Conservation (phyloP, 2,329 filamentous ascomycete species). For the Diaporthe sp. region DNA sequence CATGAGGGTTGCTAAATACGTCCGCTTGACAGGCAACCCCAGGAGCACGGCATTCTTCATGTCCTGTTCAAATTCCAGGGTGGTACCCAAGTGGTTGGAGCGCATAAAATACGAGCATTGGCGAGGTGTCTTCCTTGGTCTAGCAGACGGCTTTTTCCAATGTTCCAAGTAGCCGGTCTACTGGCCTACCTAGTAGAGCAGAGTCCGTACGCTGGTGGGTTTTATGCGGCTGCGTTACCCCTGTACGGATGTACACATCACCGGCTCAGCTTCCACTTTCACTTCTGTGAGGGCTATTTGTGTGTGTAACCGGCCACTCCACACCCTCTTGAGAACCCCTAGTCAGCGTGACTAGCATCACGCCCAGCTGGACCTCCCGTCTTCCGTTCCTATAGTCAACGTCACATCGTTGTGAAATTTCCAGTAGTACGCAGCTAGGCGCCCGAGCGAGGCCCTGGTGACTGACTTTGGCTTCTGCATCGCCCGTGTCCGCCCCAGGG, state of each 20-base stretch:
- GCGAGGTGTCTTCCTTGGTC: not conserved
- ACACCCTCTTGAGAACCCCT: not conserved
- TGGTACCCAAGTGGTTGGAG: not conserved
- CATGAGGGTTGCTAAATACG: not conserved
- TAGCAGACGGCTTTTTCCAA: not conserved
- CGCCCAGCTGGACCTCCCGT: slow-evolving; percentile 12
- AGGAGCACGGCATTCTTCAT: not conserved
- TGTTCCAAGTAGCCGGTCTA: not conserved
- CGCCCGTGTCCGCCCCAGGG: not conserved
- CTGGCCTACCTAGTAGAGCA: not conserved
- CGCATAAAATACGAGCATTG: slow-evolving; percentile 23
- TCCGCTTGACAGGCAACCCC: not conserved
- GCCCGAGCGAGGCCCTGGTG: not conserved
- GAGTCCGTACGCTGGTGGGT: not conserved
- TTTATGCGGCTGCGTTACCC: not conserved
- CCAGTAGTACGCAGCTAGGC: slow-evolving; percentile 6
- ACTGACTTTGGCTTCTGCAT: not conserved
- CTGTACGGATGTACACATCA: not conserved
- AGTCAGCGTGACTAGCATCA: not conserved
- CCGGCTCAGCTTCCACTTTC: slow-evolving; percentile 17
- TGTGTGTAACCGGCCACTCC: not conserved
- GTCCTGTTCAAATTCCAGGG: not conserved
- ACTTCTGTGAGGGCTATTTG: slow-evolving; percentile 13
- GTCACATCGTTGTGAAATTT: slow-evolving; percentile 11
- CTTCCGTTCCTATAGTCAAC: not conserved